Evolutionary conservation across 1,284 basidiomycete genomes (phyloP).

Genomic region (Pseudozyma thailandica): DNA sequence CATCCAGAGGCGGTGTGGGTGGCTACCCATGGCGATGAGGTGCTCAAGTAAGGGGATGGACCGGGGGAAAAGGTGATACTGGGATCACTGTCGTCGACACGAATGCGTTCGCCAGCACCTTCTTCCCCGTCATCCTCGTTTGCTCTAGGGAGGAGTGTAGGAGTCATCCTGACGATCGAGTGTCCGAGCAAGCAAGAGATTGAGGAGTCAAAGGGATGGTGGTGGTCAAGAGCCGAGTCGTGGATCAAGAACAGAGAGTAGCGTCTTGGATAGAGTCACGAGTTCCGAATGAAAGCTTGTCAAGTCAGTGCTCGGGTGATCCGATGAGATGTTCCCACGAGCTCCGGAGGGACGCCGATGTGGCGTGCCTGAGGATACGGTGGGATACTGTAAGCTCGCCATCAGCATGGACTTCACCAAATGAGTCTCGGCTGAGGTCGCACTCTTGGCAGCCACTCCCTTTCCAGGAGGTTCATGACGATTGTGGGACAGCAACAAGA

Average conservation of each 20-base stretch:
- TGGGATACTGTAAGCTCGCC: not conserved
- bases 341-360: not conserved
- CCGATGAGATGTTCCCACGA: not conserved
- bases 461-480: not conserved
- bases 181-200: not conserved
- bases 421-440: not conserved
- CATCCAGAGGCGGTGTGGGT: not conserved
- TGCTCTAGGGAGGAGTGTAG: constrained; percentile 1
- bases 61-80: constrained; percentile 17
- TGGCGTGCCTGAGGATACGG: not conserved
- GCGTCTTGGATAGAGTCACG: not conserved
- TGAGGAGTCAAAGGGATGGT: not conserved
- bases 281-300: not conserved
- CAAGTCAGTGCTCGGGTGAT: not conserved
- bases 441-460: not conserved
- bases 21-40: constrained; percentile 8
- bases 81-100: constrained; percentile 31
- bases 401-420: not conserved
- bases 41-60: constrained; percentile 9
- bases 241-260: not conserved
- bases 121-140: constrained; percentile 4
- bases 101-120: constrained; percentile 4
- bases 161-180: not conserved
- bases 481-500: not conserved
- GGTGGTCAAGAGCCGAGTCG: not conserved